These are phyloP conservation scores for Aquanectria penicillioides DNA, from an alignment of 2,329 filamentous ascomycete species.

Conservation along the genomic window DNA sequence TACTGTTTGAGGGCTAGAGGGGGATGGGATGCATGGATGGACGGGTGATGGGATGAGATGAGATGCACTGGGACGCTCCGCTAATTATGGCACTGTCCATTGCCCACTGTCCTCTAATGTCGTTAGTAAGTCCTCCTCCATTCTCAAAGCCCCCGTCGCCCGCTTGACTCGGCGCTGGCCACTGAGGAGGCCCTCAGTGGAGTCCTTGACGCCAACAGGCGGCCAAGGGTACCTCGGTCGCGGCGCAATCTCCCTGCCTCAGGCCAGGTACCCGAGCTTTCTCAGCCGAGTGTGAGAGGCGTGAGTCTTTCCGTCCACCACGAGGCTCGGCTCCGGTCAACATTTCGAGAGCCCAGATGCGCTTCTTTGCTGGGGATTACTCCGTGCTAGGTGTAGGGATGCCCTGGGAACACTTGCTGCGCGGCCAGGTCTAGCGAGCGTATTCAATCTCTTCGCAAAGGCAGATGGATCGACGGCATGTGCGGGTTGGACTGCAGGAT, in stretches of 20 bases:
- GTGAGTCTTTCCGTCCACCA: conserved; percentile 1
- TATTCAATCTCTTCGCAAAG: conserved; percentile 13
- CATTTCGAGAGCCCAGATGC: too few relatives aligned
- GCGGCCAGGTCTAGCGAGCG: conserved; percentile 6
- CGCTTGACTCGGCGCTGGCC: conserved; percentile 39
- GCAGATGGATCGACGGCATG: conserved; percentile 18
- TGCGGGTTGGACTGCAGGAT: conserved; percentile 7
- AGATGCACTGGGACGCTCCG: conserved; percentile 6
- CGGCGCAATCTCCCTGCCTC: conserved; percentile 39
- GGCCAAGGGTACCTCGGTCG: conserved; percentile 36
- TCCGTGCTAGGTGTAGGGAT: conserved; percentile 4
- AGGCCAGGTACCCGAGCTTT: conserved; percentile 26
- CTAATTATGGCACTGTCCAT: conserved; percentile 22
- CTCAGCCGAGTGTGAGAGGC: conserved; percentile 16
- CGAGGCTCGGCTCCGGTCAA: too few relatives aligned
- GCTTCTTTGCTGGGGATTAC: background rate
- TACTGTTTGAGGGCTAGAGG: too few relatives aligned
- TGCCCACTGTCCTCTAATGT: conserved; percentile 17
- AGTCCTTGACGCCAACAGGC: conserved; percentile 32
- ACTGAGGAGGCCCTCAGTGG: conserved; percentile 34
- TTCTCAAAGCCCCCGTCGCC: conserved; percentile 19
- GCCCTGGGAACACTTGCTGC: conserved; percentile 2
- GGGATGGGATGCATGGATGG: conserved; percentile 8
- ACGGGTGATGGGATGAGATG: conserved; percentile 22
- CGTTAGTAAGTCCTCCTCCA: background rate